These are phyloP conservation scores for Angomonas deanei DNA, from an alignment of 208 protist genomes.

Conservation along the genomic window DNA sequence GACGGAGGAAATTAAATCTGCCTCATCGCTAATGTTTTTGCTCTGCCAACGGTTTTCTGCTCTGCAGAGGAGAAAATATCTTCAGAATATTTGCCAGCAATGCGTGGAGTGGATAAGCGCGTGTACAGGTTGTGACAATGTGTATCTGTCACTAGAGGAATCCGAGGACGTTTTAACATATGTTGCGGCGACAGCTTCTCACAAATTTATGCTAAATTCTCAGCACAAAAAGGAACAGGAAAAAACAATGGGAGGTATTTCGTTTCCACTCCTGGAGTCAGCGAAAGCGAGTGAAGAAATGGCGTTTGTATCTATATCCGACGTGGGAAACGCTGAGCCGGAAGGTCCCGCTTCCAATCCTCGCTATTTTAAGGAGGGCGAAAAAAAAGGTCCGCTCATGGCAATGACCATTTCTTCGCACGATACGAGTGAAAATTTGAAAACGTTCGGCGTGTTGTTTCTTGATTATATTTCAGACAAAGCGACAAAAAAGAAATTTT, in stretches of 20 bases:
- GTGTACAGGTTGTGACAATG: slow-evolving; percentile 31
- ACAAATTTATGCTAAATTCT: slow-evolving; percentile 38
- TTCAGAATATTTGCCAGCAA: slow-evolving; percentile 30
- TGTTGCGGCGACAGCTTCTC: slow-evolving; percentile 29
- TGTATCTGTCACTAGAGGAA: slow-evolving; percentile 31
- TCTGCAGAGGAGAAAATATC: slow-evolving; percentile 13
- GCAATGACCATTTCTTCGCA: slow-evolving; percentile 21
- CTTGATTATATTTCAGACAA: slow-evolving; percentile 25
- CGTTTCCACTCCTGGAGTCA: slow-evolving; percentile 19
- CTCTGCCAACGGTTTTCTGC: slow-evolving; percentile 11
- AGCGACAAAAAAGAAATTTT: slow-evolving; percentile 26
- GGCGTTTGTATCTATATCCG: slow-evolving; percentile 13
- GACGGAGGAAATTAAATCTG: slow-evolving; percentile 12
- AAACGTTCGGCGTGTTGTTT: slow-evolving; percentile 38
- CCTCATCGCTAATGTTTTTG: slow-evolving; percentile 20
- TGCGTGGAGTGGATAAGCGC: slow-evolving; percentile 45
- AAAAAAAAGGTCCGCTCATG: slow-evolving; percentile 24
- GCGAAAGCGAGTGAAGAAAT: not conserved
- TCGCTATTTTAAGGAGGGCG: slow-evolving; percentile 19
- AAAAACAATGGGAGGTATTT: slow-evolving; percentile 20
- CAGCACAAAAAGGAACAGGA: slow-evolving; percentile 18
- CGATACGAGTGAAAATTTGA: slow-evolving; percentile 6
- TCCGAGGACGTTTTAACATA: slow-evolving; percentile 12
- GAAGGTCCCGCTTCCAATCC: not conserved
- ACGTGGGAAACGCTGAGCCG: slow-evolving; percentile 7